A percentile compares a stretch with the other conserved stretches of the same genome.
phyloP scores from a whole-genome alignment of 2,329 filamentous ascomycete species.

The Trichoderma sp. region DNA sequence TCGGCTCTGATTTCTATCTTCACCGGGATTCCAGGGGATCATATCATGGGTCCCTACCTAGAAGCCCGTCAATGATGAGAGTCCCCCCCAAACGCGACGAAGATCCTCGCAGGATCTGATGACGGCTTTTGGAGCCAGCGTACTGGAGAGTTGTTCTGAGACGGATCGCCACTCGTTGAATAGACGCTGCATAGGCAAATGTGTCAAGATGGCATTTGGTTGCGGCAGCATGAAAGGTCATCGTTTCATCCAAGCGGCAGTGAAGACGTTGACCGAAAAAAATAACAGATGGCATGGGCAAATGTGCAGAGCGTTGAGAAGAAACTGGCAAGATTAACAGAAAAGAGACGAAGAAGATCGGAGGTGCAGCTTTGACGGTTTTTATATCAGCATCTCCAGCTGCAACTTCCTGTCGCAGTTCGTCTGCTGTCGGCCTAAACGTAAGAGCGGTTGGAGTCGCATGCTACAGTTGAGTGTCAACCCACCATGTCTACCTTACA shows the following conservation, averaged over 20 bases:
- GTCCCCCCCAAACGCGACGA: neutral
- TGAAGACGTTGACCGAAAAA: neutral
- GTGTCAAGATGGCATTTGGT: neutral
- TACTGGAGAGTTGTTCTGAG: constrained; percentile 5
- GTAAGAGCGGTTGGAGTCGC: neutral
- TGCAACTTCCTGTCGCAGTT: neutral
- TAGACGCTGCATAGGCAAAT: constrained; percentile 3
- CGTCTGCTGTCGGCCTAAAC: neutral
- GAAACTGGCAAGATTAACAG: neutral
- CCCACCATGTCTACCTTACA: neutral
- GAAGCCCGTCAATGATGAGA: neutral
- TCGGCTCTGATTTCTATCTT: neutral
- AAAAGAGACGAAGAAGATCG: neutral
- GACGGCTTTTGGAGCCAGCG: neutral
- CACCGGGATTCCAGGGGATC: neutral
- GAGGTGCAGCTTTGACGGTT: neutral
- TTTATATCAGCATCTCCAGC: neutral
- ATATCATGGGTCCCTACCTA: neutral
- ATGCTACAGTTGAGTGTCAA: neutral
- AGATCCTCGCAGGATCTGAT: constrained; percentile 1
- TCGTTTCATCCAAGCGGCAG: neutral
- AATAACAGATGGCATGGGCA: neutral
- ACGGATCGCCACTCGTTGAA: neutral
- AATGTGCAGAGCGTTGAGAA: neutral
- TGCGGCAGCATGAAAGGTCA: neutral